Conservation (phyloP, 2,329 filamentous ascomycete species). For the Talaromyces rugulosus region DNA sequence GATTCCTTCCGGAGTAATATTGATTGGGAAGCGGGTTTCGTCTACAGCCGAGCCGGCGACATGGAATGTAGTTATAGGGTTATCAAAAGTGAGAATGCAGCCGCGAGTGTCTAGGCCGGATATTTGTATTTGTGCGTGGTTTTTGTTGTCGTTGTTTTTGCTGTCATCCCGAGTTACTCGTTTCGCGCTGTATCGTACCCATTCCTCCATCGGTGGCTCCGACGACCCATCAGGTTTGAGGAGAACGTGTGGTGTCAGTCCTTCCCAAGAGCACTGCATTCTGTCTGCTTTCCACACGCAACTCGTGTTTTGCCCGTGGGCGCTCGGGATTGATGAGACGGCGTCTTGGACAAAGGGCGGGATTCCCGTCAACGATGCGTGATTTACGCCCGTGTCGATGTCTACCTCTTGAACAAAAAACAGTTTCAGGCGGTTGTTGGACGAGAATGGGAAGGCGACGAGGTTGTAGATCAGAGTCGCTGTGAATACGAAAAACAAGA, state of each 20-base stretch:
- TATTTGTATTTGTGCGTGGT: slow-evolving; percentile 59
- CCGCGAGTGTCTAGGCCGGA: slow-evolving; percentile 70
- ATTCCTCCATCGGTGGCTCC: slow-evolving; percentile 47
- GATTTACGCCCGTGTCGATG: slow-evolving; percentile 66
- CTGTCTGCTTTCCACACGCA: slow-evolving; percentile 48
- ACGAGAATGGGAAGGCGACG: slow-evolving; percentile 80
- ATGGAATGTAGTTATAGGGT: slow-evolving; percentile 60
- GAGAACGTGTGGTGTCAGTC: slow-evolving; percentile 62
- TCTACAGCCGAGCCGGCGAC: slow-evolving; percentile 58
- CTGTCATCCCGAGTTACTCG: slow-evolving; percentile 34
- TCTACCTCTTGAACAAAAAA: slow-evolving; percentile 82
- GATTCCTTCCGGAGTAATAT: slow-evolving; percentile 55
- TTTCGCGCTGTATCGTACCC: slow-evolving; percentile 64
- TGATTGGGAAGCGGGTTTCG: slow-evolving; percentile 62
- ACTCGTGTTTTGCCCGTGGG: slow-evolving; percentile 56
- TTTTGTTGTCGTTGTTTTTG: not conserved
- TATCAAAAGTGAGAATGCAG: slow-evolving; percentile 70
- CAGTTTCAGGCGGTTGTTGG: slow-evolving; percentile 73
- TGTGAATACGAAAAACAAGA: slow-evolving; percentile 68
- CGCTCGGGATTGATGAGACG: slow-evolving; percentile 66
- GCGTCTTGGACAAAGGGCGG: slow-evolving; percentile 64
- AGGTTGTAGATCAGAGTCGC: slow-evolving; percentile 83
- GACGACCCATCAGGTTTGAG: slow-evolving; percentile 28
- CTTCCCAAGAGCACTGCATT: slow-evolving; percentile 66
- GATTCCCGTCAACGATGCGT: slow-evolving; percentile 65